Conservation (phyloP, 805 yeast genomes). For the Metschnikowia continentalis region DNA sequence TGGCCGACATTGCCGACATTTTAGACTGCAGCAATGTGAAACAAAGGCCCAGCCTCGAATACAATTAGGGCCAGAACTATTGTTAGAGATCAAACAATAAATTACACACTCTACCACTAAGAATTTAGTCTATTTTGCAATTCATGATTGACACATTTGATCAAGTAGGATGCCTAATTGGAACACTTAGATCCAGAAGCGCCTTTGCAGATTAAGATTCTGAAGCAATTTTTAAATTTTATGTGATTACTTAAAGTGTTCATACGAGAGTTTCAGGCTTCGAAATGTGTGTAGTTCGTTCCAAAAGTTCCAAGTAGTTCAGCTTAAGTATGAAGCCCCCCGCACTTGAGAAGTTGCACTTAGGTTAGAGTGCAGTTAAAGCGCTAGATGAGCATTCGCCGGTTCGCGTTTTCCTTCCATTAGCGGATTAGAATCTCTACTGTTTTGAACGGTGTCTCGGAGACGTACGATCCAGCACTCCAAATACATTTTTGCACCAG, state of each 20-base stretch:
- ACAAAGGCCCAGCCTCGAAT: background rate
- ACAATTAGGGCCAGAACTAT: background rate
- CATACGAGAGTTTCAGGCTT: no score
- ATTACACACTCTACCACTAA: background rate
- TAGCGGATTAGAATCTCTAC: background rate
- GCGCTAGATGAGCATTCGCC: background rate
- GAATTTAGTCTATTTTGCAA: background rate
- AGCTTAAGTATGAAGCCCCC: background rate
- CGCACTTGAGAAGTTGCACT: background rate
- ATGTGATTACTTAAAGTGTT: no score
- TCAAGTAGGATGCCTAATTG: background rate
- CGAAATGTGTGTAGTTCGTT: background rate
- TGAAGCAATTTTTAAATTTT: no score
- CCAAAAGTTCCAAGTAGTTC: background rate
- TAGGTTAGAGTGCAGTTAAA: background rate
- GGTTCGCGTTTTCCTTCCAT: constrained; percentile 2
- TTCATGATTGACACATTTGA: background rate
- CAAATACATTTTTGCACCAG: background rate
- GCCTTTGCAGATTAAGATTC: no score
- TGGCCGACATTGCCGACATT: background rate
- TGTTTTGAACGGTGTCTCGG: background rate
- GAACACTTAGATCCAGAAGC: background rate
- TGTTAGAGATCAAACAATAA: background rate
- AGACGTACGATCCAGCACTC: background rate
- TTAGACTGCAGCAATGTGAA: background rate